Evolutionary conservation across 371 early-diverging fungal species (phyloP).

Genomic region (Syncephalastrum monosporum): DNA sequence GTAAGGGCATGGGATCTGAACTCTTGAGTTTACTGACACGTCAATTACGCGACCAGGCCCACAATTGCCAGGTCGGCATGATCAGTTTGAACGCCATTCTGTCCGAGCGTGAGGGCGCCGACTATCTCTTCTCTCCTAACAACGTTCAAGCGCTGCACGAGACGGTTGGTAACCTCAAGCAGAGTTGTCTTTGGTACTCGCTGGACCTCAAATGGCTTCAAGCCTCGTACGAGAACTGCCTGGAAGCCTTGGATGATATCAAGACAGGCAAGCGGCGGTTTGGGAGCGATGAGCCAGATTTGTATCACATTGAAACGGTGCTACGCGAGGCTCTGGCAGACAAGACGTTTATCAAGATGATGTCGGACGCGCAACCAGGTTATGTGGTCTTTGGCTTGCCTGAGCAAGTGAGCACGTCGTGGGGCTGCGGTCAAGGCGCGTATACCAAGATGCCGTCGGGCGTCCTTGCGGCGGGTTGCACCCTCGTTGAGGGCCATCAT

Average conservation of each 20-base stretch:
- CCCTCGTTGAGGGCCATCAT: constrained; percentile 12
- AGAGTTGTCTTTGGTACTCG: constrained; percentile 66
- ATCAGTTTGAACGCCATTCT: constrained; percentile 69
- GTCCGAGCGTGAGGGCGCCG: constrained; percentile 57
- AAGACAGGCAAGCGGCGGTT: constrained; percentile 30
- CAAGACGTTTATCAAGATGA: constrained; percentile 31
- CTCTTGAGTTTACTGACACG: too few relatives aligned
- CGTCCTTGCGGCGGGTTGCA: constrained; percentile 16
- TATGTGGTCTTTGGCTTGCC: constrained; percentile 41
- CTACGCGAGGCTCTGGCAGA: constrained; percentile 32
- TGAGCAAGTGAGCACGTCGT: constrained; percentile 19
- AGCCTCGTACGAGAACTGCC: constrained; percentile 22
- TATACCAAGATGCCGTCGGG: too few relatives aligned
- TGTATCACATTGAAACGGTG: constrained; percentile 28
- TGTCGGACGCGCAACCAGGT: constrained; percentile 29
- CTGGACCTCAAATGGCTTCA: constrained; percentile 16
- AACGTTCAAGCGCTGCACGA: constrained; percentile 54
- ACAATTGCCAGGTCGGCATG: constrained; percentile 65
- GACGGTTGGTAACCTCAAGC: constrained; percentile 62
- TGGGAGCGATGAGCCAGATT: constrained; percentile 35
- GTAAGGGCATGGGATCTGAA: constrained; percentile 4
- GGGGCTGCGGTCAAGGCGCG: constrained; percentile 26
- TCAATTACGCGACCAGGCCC: constrained; percentile 19
- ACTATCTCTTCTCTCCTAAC: constrained; percentile 70
- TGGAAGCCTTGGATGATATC: constrained; percentile 17